Evolutionary conservation across 208 protist species (phyloP).

Genomic region (Trypanosomatidae sp.): DNA sequence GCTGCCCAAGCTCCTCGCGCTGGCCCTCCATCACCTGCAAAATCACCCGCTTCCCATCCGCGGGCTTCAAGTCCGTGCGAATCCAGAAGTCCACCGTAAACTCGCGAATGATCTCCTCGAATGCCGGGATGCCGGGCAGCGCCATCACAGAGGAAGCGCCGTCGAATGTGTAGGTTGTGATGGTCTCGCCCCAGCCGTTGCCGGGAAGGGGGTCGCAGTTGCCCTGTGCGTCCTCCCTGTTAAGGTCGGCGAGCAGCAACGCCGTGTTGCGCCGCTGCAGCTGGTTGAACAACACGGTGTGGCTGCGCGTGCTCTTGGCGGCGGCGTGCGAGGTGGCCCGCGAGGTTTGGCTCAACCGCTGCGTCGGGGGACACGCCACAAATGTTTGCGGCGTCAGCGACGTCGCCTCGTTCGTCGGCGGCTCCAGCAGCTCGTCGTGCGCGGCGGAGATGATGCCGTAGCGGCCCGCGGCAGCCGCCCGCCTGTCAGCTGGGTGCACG

Average conservation of each 20-base stretch:
- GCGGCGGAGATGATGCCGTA: conserved; percentile 77
- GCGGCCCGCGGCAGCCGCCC: conserved; percentile 30
- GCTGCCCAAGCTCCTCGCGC: conserved; percentile 70
- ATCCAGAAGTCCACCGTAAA: conserved; percentile 90
- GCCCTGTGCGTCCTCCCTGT: conserved; percentile 5
- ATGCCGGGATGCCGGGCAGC: conserved; percentile 76
- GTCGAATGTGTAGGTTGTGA: conserved; percentile 66
- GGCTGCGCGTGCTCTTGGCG: conserved; percentile 36
- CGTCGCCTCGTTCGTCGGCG: conserved; percentile 56
- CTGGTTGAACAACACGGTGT: conserved; percentile 52
- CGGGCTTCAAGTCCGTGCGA: conserved; percentile 53
- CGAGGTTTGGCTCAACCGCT: conserved; percentile 15
- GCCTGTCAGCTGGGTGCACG: conserved; percentile 26
- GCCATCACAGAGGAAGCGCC: conserved; percentile 74
- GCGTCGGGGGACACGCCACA: conserved; percentile 29
- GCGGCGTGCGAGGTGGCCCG: conserved; percentile 16
- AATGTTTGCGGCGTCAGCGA: conserved; percentile 55
- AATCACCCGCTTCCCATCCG: conserved; percentile 55
- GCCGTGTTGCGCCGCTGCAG: conserved; percentile 65
- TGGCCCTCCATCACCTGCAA: conserved; percentile 86
- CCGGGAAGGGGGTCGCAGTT: conserved; percentile 48
- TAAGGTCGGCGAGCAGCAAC: conserved; percentile 45
- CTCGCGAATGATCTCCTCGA: conserved; percentile 80
- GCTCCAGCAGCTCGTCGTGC: conserved; percentile 58
- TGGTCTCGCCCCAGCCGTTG: conserved; percentile 78